Evolutionary conservation across 768 basidiomycete genomes (phyloP), one percentile per base, ranked within the genome.

Genomic region (Mrakia frigida): DNA sequence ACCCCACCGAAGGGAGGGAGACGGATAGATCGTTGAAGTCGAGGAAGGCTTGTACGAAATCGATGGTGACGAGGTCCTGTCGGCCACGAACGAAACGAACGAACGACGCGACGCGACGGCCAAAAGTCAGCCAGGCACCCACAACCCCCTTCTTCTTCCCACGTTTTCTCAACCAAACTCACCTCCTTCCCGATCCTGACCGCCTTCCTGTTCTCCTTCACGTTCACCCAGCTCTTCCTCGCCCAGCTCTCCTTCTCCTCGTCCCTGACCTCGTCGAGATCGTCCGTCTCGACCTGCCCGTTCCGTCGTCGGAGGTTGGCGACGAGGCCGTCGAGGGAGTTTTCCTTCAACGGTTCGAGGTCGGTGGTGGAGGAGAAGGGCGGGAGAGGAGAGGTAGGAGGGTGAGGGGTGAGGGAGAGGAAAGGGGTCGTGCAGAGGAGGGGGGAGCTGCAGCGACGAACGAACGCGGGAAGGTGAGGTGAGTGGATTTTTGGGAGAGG

Each of bases 41-140:
- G 18, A 78, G n/a, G 73, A 69, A 78, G 25, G 73, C 77, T 56
- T 78, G 72, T 11, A 41, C 65, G 28, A 78, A 78, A 43, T 78
- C 77, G 37, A 71, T 68, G 13, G 41, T 43, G 14, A 70, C 50
- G 41, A 78, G 65, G 43, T 75, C 74, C 74, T 75, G n/a, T n/a
- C n/a, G n/a, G n/a, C n/a, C n/a, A n/a, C n/a, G n/a, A n/a, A n/a
- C n/a, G n/a, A n/a, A n/a, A n/a, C n/a, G 65, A 16, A 46, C 28
- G 16, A 70, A 52, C 25, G 23, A n/a, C 5, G 28, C 25, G 28
- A 50, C 25, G 43, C n/a, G 16, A 69, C 28, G 41, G 3, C 18
- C 6, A 13, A 46, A 69, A 18, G 13, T 25, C 23, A 6, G 28
- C 23, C 10, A 56, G 43, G 56, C 56, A 2, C 46, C 18, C 14